Base-by-base conservation (phyloP, 148 eudicot species). In the Vaccinium vitisidaea region DNA sequence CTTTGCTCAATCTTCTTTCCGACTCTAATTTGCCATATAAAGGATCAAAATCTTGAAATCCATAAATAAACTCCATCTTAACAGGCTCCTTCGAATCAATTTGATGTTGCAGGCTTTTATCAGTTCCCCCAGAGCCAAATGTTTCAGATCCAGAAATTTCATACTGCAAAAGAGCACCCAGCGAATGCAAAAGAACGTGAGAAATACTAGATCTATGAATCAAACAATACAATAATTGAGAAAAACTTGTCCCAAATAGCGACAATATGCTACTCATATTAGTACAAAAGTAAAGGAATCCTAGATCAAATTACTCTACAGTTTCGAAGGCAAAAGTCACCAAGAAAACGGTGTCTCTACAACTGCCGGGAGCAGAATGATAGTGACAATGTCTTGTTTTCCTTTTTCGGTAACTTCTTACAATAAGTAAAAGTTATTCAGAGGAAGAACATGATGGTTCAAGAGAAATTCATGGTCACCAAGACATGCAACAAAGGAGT, bases 41-140 rank as follows among this genome's bases (percentile, higher is more conserved):
- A 86, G 82, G 85, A 83, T 90, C 92, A 84, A 74, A 73, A 23
- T 88, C 91, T 61, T 91, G 91, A 89, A 88, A 88, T 81, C 89
- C 92, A 69, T 85, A 87, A 36, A 85, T 77, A 70, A 84, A 80
- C 27, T 88, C 90, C 83, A 73, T 74, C 76, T 79, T 85, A 32
- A 83, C 77, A 67, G 92, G 85, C 76, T 91, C 93, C 36, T 86
- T 85, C 52, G 53, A 71, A 50, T 88, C 90, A 67, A 30, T 80
- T 39, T 90, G 86, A 88, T 86, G 88, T 80, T 82, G 83, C 84
- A 84, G 67, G 76, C 86, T 55, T 50, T 75, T 84, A 59, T 85
- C 84, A 85, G 83, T 86, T 81, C 89, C 91, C 46, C 85, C 87
- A 84, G 87, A 83, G 84, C 56, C 84, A 86, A 83, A 46, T 74